Evolutionary conservation across 306 rosid species (phyloP).

Genomic region (Cucumis melo): DNA sequence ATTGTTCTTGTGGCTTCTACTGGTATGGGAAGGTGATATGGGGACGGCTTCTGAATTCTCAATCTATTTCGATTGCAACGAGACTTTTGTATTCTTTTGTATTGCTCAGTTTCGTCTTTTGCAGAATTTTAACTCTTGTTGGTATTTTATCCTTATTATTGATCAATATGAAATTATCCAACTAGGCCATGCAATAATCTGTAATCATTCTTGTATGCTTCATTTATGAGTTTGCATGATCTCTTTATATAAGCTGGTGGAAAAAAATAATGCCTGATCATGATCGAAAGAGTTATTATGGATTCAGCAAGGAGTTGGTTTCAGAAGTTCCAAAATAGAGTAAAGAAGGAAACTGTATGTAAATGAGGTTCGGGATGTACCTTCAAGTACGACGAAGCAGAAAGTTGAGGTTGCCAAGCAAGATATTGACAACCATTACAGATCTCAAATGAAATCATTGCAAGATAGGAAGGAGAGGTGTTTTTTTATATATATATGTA

Average conservation of each 20-base stretch:
- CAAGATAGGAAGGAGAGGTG: conserved; percentile 89
- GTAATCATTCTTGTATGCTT: neutral
- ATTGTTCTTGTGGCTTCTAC: neutral
- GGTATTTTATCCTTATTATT: neutral
- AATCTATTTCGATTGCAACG: neutral
- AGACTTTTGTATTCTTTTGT: neutral
- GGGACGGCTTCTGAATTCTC: neutral
- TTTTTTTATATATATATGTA: neutral
- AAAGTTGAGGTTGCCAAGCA: conserved; percentile 80
- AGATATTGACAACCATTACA: conserved; percentile 75
- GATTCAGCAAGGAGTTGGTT: conserved; percentile 52
- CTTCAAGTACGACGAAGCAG: conserved; percentile 48
- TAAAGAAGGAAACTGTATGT: conserved; percentile 18
- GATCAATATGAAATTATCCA: neutral
- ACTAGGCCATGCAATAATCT: neutral
- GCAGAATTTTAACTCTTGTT: neutral
- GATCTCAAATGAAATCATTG: conserved; percentile 61
- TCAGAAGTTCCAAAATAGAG: conserved; percentile 31
- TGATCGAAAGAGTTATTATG: conserved; percentile 19
- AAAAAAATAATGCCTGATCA: conserved; percentile 8
- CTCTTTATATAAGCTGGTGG: neutral
- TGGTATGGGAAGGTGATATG: neutral
- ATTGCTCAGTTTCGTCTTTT: too few relatives aligned
- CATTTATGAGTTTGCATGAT: neutral
- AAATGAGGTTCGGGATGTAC: conserved; percentile 24